Evolutionary conservation across 768 basidiomycete genomes (phyloP).

Genomic region (Russula emetica): DNA sequence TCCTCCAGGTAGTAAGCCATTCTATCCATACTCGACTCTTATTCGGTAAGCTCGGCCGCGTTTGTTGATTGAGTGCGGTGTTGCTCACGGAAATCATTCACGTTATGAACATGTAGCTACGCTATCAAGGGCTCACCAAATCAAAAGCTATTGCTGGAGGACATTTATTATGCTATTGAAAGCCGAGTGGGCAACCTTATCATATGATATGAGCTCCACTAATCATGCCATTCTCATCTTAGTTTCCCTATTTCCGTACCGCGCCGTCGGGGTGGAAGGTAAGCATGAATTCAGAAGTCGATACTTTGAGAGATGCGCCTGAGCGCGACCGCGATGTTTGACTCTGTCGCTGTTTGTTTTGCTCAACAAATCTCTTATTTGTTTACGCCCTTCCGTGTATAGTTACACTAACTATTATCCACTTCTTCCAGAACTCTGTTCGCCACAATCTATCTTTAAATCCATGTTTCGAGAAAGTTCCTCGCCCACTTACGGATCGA

Average conservation of each 20-base stretch:
- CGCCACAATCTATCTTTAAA: conserved; percentile 88
- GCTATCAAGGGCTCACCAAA: conserved; percentile 90
- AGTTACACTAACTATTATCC: conserved; percentile 1
- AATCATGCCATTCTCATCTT: conserved; percentile 26
- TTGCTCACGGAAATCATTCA: conserved; percentile 15
- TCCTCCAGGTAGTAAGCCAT: conserved; percentile 84
- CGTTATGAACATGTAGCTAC: conserved; percentile 49
- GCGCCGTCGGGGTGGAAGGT: conserved; percentile 94
- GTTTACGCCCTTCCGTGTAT: conserved; percentile 17
- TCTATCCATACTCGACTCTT: conserved; percentile 87
- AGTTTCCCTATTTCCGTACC: conserved; percentile 87
- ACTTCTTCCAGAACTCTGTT: conserved; percentile 66
- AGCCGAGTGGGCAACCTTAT: conserved; percentile 59
- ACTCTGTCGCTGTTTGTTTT: conserved; percentile 48
- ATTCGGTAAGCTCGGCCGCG: conserved; percentile 59
- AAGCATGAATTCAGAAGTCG: conserved; percentile 33
- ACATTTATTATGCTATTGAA: conserved; percentile 90
- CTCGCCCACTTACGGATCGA: conserved; percentile 85
- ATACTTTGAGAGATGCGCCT: conserved; percentile 25
- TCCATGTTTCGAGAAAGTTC: conserved; percentile 87
- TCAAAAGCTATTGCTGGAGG: conserved; percentile 78
- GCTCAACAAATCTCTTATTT: conserved; percentile 34
- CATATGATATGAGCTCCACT: conserved; percentile 18
- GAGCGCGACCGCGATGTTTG: conserved; percentile 54
- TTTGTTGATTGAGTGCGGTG: conserved; percentile 1